phyloP scores from a whole-genome alignment of 2,329 filamentous ascomycete genomes.

The Colletotrichum acutatum region DNA sequence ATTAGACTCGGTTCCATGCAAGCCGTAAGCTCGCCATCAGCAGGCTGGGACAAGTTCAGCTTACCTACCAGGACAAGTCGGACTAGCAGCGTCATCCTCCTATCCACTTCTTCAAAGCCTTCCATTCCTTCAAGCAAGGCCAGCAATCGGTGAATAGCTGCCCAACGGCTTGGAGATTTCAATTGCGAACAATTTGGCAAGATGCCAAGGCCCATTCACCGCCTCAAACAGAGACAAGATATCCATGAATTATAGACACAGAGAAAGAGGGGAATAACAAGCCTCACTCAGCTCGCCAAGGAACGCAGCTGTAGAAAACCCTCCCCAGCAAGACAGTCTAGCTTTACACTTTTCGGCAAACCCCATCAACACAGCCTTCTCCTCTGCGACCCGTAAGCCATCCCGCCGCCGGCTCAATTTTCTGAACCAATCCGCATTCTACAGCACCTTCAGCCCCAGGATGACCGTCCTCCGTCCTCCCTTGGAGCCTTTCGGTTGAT shows the following conservation, averaged over 20 bases:
- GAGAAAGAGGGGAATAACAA: neutral
- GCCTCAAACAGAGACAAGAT: neutral
- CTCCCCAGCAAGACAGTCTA: neutral
- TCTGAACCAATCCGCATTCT: neutral
- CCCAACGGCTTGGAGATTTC: neutral
- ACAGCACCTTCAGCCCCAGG: constrained; percentile 5
- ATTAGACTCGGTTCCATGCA: constrained; percentile 25
- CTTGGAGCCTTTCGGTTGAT: neutral
- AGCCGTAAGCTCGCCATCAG: constrained; percentile 30
- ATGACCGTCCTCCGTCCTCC: neutral
- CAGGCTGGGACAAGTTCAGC: constrained; percentile 6
- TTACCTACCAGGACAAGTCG: neutral
- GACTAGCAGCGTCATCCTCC: neutral
- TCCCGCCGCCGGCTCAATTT: neutral
- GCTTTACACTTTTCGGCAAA: neutral
- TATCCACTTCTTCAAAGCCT: neutral
- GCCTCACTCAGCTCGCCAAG: constrained; percentile 2
- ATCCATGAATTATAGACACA: neutral
- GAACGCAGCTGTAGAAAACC: neutral
- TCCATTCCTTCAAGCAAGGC: neutral
- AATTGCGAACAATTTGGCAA: too few relatives aligned
- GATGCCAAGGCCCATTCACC: neutral
- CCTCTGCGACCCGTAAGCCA: neutral
- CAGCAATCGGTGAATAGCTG: neutral
- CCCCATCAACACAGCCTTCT: neutral